A percentile compares a stretch with the other conserved stretches of the same genome.
phyloP scores from a whole-genome alignment of 768 basidiomycete species.

The Termitomyces sp. region DNA sequence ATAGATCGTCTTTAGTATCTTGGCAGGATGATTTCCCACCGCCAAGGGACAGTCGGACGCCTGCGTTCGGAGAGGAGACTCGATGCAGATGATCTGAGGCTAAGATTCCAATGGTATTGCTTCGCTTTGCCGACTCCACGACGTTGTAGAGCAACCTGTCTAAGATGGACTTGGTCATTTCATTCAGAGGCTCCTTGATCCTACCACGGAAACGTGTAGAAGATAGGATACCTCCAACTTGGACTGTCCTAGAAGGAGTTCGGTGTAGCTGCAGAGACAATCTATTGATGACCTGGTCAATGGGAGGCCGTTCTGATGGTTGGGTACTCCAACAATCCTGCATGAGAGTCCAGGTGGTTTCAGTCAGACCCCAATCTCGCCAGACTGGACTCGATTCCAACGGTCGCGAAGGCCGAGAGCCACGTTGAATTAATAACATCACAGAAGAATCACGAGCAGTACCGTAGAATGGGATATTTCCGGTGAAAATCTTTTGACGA shows the following conservation, averaged over 20 bases:
- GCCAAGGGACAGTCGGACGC: neutral
- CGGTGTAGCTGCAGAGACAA: neutral
- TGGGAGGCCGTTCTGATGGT: neutral
- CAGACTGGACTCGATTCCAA: neutral
- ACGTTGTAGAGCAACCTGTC: neutral
- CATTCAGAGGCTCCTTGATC: neutral
- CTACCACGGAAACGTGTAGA: neutral
- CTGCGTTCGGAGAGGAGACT: neutral
- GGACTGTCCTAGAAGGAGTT: neutral
- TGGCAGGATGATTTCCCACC: neutral
- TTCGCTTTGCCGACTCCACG: neutral
- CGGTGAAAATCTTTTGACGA: neutral
- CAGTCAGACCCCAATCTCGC: neutral
- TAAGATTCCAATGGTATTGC: neutral
- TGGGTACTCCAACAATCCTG: neutral
- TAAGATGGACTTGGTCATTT: neutral
- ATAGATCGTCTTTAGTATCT: neutral
- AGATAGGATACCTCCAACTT: neutral
- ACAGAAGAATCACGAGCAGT: neutral
- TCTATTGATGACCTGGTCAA: neutral
- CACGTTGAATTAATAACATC: neutral
- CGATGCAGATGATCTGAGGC: neutral
- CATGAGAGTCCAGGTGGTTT: conserved; percentile 1
- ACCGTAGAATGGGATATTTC: neutral
- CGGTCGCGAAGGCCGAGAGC: neutral